Conservation (phyloP, 306 rosid genomes). For the Gynostemma pentaphyllum region DNA sequence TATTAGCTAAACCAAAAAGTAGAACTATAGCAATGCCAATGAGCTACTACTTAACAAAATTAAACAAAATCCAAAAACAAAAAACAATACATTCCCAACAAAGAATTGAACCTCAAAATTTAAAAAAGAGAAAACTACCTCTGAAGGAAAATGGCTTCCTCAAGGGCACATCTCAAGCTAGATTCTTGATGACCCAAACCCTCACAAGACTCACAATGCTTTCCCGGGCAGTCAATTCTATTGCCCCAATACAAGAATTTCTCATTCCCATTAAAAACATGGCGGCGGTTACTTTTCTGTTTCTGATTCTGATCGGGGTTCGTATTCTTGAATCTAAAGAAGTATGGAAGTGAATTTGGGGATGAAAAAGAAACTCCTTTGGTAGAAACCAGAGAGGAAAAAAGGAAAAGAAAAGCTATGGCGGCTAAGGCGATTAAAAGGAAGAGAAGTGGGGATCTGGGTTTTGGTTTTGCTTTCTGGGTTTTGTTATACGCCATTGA, state of each 20-base stretch:
- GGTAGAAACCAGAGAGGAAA: conserved; percentile 36
- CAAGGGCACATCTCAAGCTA: conserved; percentile 91
- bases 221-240: conserved; percentile 90
- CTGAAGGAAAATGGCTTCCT: conserved; percentile 68
- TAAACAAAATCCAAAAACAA: neutral
- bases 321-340: neutral
- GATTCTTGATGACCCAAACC: conserved; percentile 97
- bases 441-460: conserved; percentile 37
- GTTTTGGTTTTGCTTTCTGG: conserved; percentile 32
- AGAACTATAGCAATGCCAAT: neutral
- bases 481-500: conserved; percentile 38
- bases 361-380: conserved; percentile 14
- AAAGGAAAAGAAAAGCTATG: conserved; percentile 36
- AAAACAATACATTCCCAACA: neutral
- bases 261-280: conserved; percentile 15
- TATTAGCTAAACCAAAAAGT: no score
- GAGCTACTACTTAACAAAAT: neutral
- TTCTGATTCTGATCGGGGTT: neutral
- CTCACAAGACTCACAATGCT: conserved; percentile 72
- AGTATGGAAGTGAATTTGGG: conserved; percentile 6
- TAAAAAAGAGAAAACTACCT: conserved; percentile 19
- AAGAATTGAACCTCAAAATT: conserved; percentile 1
- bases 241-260: conserved; percentile 80
- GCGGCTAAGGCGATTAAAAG: conserved; percentile 22
- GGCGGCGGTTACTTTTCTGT: neutral